Evolutionary conservation across 73 alveolate genomes (phyloP).

Genomic region (Tetrahymena borealis): DNA sequence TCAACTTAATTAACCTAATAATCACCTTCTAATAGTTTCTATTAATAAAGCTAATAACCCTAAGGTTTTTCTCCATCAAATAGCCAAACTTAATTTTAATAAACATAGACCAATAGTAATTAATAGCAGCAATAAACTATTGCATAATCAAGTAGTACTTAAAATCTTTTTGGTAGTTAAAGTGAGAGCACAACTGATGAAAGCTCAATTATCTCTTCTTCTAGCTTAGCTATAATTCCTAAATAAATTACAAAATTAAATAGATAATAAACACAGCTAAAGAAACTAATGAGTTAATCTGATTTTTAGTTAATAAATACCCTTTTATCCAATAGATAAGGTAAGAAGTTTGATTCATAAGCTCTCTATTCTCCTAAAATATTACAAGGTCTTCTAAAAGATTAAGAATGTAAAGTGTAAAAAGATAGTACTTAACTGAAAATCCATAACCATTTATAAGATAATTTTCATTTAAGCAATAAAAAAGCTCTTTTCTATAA

Average conservation of each 20-base stretch:
- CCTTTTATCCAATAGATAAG: background rate
- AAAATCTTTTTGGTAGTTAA: background rate
- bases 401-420: background rate
- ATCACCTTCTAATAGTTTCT: background rate
- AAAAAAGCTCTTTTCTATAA: conserved; percentile 70
- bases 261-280: background rate
- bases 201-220: background rate
- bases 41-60: background rate
- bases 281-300: background rate
- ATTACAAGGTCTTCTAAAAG: background rate
- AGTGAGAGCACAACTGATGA: background rate
- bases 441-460: conserved; percentile 56
- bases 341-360: background rate
- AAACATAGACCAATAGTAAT: too few species aligned
- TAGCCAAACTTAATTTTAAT: background rate
- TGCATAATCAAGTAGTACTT: background rate
- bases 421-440: conserved; percentile 8
- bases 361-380: background rate
- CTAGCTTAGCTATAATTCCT: background rate
- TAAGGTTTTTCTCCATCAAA: background rate
- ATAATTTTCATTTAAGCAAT: conserved; percentile 61
- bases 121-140: background rate
- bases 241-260: background rate
- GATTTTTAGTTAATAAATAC: background rate
- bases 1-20: background rate